Conservation (phyloP, 352 stramenopile genomes). For the Globisporangium uncinulatum region DNA sequence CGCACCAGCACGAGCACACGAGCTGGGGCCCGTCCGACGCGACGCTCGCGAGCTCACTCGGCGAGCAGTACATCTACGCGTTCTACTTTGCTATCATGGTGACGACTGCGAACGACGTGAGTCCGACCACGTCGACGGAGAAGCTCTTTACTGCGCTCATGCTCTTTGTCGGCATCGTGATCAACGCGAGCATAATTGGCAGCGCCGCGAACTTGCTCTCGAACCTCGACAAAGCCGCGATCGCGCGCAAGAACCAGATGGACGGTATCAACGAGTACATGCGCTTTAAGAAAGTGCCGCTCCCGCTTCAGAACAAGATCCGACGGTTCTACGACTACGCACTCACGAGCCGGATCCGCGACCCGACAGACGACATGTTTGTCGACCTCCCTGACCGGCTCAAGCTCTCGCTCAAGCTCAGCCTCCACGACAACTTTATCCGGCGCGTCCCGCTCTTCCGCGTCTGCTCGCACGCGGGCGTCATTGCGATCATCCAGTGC, state of each 20-base stretch:
- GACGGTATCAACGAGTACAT: constrained; percentile 79
- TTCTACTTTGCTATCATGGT: constrained; percentile 71
- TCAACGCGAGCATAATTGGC: constrained; percentile 80
- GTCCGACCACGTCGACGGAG: constrained; percentile 41
- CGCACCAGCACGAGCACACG: constrained; percentile 28
- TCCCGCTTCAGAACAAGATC: constrained; percentile 65
- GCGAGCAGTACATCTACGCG: constrained; percentile 43
- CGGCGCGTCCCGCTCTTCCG: constrained; percentile 69
- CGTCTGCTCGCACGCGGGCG: constrained; percentile 56
- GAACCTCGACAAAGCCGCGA: constrained; percentile 71
- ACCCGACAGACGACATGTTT: constrained; percentile 60
- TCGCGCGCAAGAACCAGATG: constrained; percentile 73
- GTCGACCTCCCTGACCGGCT: constrained; percentile 64
- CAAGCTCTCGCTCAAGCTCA: constrained; percentile 60
- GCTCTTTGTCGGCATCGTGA: constrained; percentile 70
- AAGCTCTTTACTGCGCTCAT: constrained; percentile 62
- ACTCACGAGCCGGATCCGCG: constrained; percentile 43
- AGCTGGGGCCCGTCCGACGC: constrained; percentile 36
- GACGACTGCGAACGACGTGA: constrained; percentile 56
- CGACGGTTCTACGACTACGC: constrained; percentile 74
- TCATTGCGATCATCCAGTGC: constrained; percentile 72
- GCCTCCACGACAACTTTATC: constrained; percentile 64
- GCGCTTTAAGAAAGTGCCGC: constrained; percentile 72
- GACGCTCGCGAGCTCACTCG: constrained; percentile 23
- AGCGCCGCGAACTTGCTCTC: constrained; percentile 65